Evolutionary conservation across 305 asterid species (phyloP).

Genomic region (Lippia alba): DNA sequence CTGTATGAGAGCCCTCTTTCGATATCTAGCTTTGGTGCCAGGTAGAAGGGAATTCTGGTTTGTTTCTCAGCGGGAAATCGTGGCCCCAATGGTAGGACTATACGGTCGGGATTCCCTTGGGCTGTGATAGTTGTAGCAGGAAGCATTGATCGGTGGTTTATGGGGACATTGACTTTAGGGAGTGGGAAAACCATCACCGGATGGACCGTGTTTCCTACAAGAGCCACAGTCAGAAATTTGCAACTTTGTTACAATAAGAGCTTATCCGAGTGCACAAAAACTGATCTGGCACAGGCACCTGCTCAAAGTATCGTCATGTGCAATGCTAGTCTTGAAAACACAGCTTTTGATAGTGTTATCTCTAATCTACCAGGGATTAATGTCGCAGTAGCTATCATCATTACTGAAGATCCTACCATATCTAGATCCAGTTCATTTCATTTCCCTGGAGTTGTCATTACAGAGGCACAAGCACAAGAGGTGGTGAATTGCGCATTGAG

Average conservation of each 20-base stretch:
- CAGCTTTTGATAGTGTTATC: neutral
- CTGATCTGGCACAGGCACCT: conserved; percentile 27
- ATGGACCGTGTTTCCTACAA: conserved; percentile 40
- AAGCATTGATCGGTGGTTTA: conserved; percentile 39
- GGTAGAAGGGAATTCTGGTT: conserved; percentile 42
- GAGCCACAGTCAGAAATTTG: conserved; percentile 33
- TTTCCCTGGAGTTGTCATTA: conserved; percentile 41
- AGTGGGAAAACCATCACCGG: conserved; percentile 40
- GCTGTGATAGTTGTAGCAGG: conserved; percentile 39
- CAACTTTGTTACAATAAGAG: conserved; percentile 33
- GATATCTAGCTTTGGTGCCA: conserved; percentile 45
- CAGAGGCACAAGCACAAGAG: conserved; percentile 15
- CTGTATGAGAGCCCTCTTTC: conserved; percentile 42
- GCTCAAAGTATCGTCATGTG: conserved; percentile 30
- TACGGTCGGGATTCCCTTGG: conserved; percentile 42
- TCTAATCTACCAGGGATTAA: conserved; percentile 4
- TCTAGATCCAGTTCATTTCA: conserved; percentile 16
- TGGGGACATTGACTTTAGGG: conserved; percentile 44
- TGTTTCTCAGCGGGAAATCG: conserved; percentile 45
- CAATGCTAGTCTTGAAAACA: conserved; percentile 11
- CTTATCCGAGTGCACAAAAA: conserved; percentile 28
- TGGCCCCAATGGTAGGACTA: conserved; percentile 28
- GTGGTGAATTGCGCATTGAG: conserved; percentile 31
- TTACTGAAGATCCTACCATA: conserved; percentile 26
- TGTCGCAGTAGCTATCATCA: conserved; percentile 27